Conservation (phyloP, 1,284 basidiomycete genomes). For the Moesziomyces antarcticus region DNA sequence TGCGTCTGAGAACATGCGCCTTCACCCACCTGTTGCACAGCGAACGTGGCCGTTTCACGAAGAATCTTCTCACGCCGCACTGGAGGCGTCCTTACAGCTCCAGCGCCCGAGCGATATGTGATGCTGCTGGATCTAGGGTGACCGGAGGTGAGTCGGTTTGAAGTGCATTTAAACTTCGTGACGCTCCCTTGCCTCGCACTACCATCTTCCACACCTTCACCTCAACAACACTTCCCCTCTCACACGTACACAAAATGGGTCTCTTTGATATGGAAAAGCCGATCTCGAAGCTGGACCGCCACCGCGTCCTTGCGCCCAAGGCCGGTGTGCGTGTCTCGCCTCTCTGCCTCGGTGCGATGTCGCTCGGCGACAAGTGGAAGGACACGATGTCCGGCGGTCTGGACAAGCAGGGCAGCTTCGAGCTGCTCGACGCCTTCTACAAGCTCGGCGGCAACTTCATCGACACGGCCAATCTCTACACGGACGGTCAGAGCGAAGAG, state of each 20-base stretch:
- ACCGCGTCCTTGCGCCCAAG: constrained; percentile 70
- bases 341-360: constrained; percentile 72
- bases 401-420: constrained; percentile 41
- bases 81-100: too few relatives aligned
- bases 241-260: constrained; percentile 16
- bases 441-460: constrained; percentile 71
- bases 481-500: constrained; percentile 72
- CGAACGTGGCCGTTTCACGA: too few relatives aligned
- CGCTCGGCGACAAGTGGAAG: constrained; percentile 71
- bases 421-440: constrained; percentile 51
- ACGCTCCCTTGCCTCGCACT: too few relatives aligned
- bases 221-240: background rate
- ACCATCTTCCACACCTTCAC: too few relatives aligned
- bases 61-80: too few relatives aligned
- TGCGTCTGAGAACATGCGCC: too few relatives aligned
- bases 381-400: constrained; percentile 43
- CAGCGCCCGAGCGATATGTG: too few relatives aligned
- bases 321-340: constrained; percentile 71
- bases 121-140: too few relatives aligned
- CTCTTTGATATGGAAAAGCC: constrained; percentile 43
- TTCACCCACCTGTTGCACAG: too few relatives aligned
- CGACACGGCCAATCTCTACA: constrained; percentile 73
- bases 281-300: constrained; percentile 57
- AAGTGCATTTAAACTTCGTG: too few relatives aligned
- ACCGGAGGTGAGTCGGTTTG: too few relatives aligned